A percentile compares a stretch with the other conserved stretches of the same genome.
Evolutionary conservation across 2,329 filamentous ascomycete genomes (phyloP).

Genomic region (Gyromitra esculenta): DNA sequence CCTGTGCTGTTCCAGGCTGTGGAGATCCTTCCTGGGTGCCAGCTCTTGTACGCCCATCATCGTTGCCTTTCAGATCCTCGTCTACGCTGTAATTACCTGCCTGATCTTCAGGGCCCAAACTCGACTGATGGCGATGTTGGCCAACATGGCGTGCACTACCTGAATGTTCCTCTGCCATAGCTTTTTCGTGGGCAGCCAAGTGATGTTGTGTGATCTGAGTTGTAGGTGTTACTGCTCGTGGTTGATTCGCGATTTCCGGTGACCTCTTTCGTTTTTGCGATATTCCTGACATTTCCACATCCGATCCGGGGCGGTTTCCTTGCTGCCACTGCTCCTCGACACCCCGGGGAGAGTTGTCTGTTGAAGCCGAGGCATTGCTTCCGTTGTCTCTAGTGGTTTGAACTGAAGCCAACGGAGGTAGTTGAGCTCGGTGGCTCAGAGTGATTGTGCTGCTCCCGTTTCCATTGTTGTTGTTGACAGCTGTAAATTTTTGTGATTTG

Average conservation of each 20-base stretch:
- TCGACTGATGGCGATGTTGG: constrained; percentile 38
- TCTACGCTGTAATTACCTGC: constrained; percentile 44
- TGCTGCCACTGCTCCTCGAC: constrained; percentile 49
- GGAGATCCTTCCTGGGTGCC: constrained; percentile 45
- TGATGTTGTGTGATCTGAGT: constrained; percentile 54
- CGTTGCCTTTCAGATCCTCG: constrained; percentile 46
- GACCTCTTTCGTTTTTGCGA: constrained; percentile 54
- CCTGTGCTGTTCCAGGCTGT: constrained; percentile 53
- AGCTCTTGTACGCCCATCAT: constrained; percentile 47
- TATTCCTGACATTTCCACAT: constrained; percentile 39
- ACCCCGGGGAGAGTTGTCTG: constrained; percentile 28
- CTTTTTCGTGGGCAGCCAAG: constrained; percentile 53
- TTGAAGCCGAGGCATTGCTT: constrained; percentile 39
- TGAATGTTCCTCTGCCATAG: constrained; percentile 48
- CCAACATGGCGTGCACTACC: constrained; percentile 14
- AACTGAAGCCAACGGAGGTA: constrained; percentile 32
- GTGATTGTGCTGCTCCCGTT: constrained; percentile 9
- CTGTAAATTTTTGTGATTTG: constrained; percentile 49
- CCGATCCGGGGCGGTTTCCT: constrained; percentile 37
- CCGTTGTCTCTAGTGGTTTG: constrained; percentile 29
- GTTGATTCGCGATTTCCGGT: constrained; percentile 39
- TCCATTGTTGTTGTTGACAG: constrained; percentile 53
- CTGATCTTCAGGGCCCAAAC: constrained; percentile 38
- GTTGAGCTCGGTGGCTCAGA: constrained; percentile 39
- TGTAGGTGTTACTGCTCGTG: constrained; percentile 48